These are phyloP conservation scores for Brassica cretica DNA, from an alignment of 345 rosid species.

Conservation along the genomic window DNA sequence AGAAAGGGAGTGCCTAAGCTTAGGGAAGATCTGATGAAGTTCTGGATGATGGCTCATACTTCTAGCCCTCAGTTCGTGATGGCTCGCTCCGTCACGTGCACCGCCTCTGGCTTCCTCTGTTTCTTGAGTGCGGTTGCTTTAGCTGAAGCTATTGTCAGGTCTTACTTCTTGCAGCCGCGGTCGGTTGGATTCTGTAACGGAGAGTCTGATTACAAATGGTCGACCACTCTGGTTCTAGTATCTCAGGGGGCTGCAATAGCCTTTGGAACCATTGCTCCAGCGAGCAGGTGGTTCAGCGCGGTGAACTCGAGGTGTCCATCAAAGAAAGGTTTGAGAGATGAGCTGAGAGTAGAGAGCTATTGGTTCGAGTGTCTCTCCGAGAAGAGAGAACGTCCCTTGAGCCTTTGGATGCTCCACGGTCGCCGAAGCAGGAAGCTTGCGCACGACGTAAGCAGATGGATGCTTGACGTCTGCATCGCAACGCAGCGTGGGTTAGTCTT, in stretches of 20 bases:
- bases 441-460: constrained; percentile 36
- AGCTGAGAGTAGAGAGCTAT: constrained; percentile 60
- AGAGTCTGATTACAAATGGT: constrained; percentile 84
- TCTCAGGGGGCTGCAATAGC: constrained; percentile 63
- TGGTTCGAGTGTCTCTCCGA: constrained; percentile 63
- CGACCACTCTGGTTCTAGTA: constrained; percentile 50
- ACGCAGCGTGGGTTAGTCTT: constrained; percentile 62
- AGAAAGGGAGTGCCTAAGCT: constrained; percentile 41
- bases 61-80: constrained; percentile 82
- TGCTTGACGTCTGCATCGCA: constrained; percentile 50
- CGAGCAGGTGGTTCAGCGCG: constrained; percentile 68
- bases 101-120: constrained; percentile 79
- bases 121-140: constrained; percentile 56
- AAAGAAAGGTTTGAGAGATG: constrained; percentile 26
- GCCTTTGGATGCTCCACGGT: constrained; percentile 34
- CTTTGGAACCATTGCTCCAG: constrained; percentile 71
- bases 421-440: constrained; percentile 53
- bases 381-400: constrained; percentile 64
- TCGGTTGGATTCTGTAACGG: constrained; percentile 67
- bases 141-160: constrained; percentile 66
- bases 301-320: constrained; percentile 62
- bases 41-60: constrained; percentile 93
- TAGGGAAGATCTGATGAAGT: constrained; percentile 62
- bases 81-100: constrained; percentile 75
- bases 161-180: constrained; percentile 52